A percentile compares a stretch with the other conserved stretches of the same genome.
phyloP scores from a whole-genome alignment of 495 filamentous ascomycete species.

The Cudoniella acicularis region DNA sequence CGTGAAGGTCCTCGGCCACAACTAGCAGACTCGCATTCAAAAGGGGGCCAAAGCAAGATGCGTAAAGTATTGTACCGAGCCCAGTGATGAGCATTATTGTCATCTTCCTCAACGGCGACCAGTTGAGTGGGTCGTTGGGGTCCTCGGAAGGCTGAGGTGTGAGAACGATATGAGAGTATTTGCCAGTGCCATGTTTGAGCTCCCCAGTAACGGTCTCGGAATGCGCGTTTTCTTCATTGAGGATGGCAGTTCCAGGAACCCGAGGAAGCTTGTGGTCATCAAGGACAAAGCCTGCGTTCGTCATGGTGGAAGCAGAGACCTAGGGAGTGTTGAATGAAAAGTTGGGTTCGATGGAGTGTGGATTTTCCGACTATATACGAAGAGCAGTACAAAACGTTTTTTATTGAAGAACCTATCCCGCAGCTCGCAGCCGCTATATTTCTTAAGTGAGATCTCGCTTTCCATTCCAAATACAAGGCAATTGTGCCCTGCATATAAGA shows the following conservation, averaged over 20 bases:
- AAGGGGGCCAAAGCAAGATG: constrained; percentile 37
- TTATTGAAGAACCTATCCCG: too few species aligned
- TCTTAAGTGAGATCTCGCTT: too few species aligned
- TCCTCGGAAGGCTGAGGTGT: constrained; percentile 42
- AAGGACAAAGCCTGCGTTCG: neutral
- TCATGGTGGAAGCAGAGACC: too few species aligned
- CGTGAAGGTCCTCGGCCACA: constrained; percentile 34
- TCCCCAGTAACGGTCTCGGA: constrained; percentile 4
- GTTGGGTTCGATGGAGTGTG: too few species aligned
- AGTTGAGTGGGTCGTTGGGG: constrained; percentile 45
- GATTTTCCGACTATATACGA: too few species aligned
- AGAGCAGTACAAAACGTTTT: too few species aligned
- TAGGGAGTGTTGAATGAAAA: too few species aligned
- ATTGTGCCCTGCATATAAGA: too few species aligned
- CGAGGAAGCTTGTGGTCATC: constrained; percentile 5
- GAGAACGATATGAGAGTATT: constrained; percentile 30
- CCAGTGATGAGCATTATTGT: constrained; percentile 31
- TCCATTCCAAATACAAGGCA: too few species aligned
- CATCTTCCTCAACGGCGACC: constrained; percentile 39
- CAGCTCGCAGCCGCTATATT: too few species aligned
- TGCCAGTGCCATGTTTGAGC: constrained; percentile 5
- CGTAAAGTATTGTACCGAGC: constrained; percentile 35
- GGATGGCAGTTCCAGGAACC: constrained; percentile 6
- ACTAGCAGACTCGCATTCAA: constrained; percentile 32
- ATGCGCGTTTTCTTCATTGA: constrained; percentile 6